Percentiles rank a stretch among this genome's conserved stretches.
Evolutionary conservation across 2,329 filamentous ascomycete genomes (phyloP).

Genomic region (Alternaria arborescens): DNA sequence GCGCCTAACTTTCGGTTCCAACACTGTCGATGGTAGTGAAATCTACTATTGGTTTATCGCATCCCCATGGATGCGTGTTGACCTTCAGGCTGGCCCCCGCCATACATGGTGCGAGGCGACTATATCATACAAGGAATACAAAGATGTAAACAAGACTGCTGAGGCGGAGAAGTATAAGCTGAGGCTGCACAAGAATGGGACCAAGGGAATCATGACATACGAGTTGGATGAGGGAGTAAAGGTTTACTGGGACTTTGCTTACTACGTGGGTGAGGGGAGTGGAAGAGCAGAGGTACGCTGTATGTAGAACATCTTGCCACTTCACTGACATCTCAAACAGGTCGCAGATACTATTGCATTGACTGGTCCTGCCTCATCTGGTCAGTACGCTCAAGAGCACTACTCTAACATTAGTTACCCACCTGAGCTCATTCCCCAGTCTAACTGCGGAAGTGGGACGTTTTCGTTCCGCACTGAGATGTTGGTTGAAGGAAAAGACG

Average conservation of each 20-base stretch:
- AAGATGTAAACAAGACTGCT: background rate
- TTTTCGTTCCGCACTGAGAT: conserved; percentile 27
- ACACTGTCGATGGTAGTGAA: conserved; percentile 29
- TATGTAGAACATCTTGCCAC: background rate
- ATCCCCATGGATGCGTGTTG: conserved; percentile 25
- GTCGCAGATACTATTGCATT: conserved; percentile 16
- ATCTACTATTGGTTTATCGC: conserved; percentile 34
- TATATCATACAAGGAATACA: conserved; percentile 24
- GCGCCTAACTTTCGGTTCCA: conserved; percentile 25
- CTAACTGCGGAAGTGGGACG: conserved; percentile 19
- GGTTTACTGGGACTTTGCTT: conserved; percentile 25
- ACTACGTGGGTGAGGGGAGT: conserved; percentile 14
- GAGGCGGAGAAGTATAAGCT: conserved; percentile 21
- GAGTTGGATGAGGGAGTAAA: conserved; percentile 24
- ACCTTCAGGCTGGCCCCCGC: conserved; percentile 5
- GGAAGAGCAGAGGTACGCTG: conserved; percentile 12
- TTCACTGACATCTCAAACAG: conserved; percentile 4
- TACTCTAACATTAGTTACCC: conserved; percentile 12
- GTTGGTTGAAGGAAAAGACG: conserved; percentile 17
- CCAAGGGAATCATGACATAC: conserved; percentile 21
- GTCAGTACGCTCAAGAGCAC: conserved; percentile 9
- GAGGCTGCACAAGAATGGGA: conserved; percentile 32
- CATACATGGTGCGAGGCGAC: conserved; percentile 33
- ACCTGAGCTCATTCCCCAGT: conserved; percentile 14
- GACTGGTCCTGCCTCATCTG: conserved; percentile 17